Percentiles rank a stretch among this genome's conserved stretches.
phyloP scores from a whole-genome alignment of 1,139 yeast species.

The Diutina siamensis region DNA sequence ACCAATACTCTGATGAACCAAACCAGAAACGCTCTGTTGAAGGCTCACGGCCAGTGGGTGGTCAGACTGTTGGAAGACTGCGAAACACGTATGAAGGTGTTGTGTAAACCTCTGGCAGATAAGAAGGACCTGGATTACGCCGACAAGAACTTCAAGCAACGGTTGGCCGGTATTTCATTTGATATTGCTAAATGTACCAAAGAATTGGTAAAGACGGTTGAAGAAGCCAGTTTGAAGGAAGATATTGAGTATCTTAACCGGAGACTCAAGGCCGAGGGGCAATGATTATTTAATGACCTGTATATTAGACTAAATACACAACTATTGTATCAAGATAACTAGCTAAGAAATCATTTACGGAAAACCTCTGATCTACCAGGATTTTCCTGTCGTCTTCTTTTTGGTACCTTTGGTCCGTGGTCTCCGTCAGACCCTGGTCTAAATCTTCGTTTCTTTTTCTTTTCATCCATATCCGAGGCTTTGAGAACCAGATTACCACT shows the following conservation, averaged over 20 bases:
- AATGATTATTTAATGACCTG: background rate
- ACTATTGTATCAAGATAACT: background rate
- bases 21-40: slow-evolving; percentile 69
- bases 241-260: slow-evolving; percentile 51
- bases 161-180: slow-evolving; percentile 90
- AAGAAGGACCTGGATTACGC: slow-evolving; percentile 58
- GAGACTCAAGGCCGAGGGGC: slow-evolving; percentile 21
- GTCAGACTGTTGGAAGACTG: slow-evolving; percentile 81
- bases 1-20: slow-evolving; percentile 84
- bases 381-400: background rate
- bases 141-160: slow-evolving; percentile 80
- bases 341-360: background rate
- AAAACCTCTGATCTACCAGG: background rate
- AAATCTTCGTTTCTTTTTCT: background rate
- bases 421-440: background rate
- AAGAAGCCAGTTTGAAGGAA: slow-evolving; percentile 80
- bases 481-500: background rate
- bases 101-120: slow-evolving; percentile 39
- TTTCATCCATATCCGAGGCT: background rate
- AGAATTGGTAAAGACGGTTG: slow-evolving; percentile 90
- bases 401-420: background rate
- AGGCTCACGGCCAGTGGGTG: slow-evolving; percentile 87
- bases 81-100: slow-evolving; percentile 60
- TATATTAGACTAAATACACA: background rate
- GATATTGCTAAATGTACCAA: slow-evolving; percentile 95